Conservation (phyloP, 1,139 yeast species). For the Protomyces inundatus region DNA sequence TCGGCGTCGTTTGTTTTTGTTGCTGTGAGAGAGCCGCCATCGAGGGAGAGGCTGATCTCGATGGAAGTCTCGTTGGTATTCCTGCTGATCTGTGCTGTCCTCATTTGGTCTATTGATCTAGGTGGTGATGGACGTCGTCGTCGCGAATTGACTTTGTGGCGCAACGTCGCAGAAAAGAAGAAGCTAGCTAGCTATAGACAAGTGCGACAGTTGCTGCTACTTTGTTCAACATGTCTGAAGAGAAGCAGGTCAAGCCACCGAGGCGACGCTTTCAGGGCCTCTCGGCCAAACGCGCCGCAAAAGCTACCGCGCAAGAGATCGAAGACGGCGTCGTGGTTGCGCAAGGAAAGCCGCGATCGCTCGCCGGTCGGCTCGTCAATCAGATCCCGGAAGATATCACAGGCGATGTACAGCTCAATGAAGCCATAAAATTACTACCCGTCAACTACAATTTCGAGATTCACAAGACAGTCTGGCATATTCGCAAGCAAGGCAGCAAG, state of each 20-base stretch:
- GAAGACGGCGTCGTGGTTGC: slow-evolving; percentile 24
- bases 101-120: not conserved
- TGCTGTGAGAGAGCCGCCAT: slow-evolving; percentile 74
- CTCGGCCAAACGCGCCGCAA: not conserved
- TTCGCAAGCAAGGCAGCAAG: slow-evolving; percentile 63
- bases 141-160: too few species aligned
- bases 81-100: slow-evolving; percentile 38
- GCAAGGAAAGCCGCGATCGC: not conserved
- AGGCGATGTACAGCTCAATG: slow-evolving; percentile 70
- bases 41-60: slow-evolving; percentile 74
- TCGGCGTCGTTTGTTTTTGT: slow-evolving; percentile 38
- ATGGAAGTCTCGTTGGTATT: slow-evolving; percentile 90
- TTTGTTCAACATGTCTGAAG: not conserved
- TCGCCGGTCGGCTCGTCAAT: slow-evolving; percentile 54
- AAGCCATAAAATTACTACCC: slow-evolving; percentile 75
- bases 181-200: too few species aligned
- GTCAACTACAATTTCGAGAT: slow-evolving; percentile 91
- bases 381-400: slow-evolving; percentile 89
- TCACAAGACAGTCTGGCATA: slow-evolving; percentile 93
- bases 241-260: slow-evolving; percentile 8
- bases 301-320: slow-evolving; percentile 1
- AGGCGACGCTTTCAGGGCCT: slow-evolving; percentile 20
- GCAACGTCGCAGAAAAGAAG: too few species aligned
- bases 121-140: too few species aligned
- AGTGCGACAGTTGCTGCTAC: too few species aligned